Conservation (phyloP, 2,329 filamentous ascomycete genomes). For the Zasmidium citrigriseum region DNA sequence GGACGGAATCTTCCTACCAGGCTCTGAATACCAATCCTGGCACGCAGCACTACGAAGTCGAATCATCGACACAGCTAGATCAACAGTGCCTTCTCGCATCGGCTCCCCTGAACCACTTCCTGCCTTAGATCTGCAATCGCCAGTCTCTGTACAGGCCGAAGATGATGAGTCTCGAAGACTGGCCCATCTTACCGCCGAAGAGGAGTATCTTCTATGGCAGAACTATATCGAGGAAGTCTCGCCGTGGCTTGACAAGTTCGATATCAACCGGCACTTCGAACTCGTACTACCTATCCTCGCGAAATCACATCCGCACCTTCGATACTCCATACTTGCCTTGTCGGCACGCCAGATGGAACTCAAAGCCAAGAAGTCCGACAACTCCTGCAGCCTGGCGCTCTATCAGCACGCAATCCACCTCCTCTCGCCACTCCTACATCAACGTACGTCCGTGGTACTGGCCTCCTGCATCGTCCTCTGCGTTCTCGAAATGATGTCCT, state of each 20-base stretch:
- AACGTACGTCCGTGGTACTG: constrained; percentile 48
- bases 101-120: constrained; percentile 25
- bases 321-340: constrained; percentile 56
- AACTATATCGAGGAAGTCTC: constrained; percentile 57
- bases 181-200: constrained; percentile 29
- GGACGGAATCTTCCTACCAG: constrained; percentile 36
- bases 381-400: constrained; percentile 53
- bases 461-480: constrained; percentile 52
- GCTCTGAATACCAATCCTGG: constrained; percentile 34
- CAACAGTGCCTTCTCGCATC: constrained; percentile 29
- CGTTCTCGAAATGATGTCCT: constrained; percentile 53
- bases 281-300: constrained; percentile 54
- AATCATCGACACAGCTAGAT: constrained; percentile 35
- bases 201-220: constrained; percentile 34
- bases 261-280: constrained; percentile 54
- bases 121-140: constrained; percentile 7
- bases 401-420: constrained; percentile 56
- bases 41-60: constrained; percentile 32
- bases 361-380: constrained; percentile 46
- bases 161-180: constrained; percentile 28
- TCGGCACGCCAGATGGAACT: constrained; percentile 56
- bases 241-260: constrained; percentile 61
- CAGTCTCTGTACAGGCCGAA: constrained; percentile 11
- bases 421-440: constrained; percentile 45
- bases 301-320: constrained; percentile 46